Base-by-base conservation (phyloP, 2,329 filamentous ascomycete genomes). In the Claviceps sp. region DNA sequence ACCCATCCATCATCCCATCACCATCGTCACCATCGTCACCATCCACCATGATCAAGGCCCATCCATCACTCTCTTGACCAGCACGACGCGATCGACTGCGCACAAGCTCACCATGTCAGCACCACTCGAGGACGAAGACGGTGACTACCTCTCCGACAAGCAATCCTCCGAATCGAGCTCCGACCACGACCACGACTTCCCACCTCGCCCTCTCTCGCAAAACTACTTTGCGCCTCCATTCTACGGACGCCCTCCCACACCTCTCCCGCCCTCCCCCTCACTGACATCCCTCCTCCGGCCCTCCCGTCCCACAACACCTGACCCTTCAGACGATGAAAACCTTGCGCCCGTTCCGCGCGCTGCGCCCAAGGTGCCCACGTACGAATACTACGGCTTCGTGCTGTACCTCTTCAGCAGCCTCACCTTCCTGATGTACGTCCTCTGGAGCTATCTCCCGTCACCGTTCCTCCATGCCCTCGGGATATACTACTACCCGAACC, bases 381-480 rank as follows among this genome's bases (percentile, higher is more conserved):
- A 98, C 71, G 93, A 98, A 66, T 98, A 97, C 78, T 97, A 97
- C 66, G 93, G 93, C 65, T 98, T 98, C 70, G 91, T 95, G 50
- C 79, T 98, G 48, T 97, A 98, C 71, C 78, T 98, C 40, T 88
- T 91, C 63, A 90, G 85, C 55, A 88, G 84, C 22, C 74, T 93
- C 49, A 82, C 82, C 2, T 97, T 97, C 65, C 73, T 85, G 64
- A 75, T 79, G 62, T 85, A 80, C 65, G 71, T 83, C 14, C 72
- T 83, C 11, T 96, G 90, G 93, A 86, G 86, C 14, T 97, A 93
- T 68, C 81, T 97, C 5, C 93, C 93, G 0, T 88, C 86, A 23
- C 89, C 90, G 0, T 89, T 97, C 65, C 77, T 98, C 44, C 89
- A 95, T 65, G 88, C 88, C 53, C 78, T 98, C 52, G 91, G 93